Conservation (phyloP, 148 eudicot species). For the Cornus controversa region DNA sequence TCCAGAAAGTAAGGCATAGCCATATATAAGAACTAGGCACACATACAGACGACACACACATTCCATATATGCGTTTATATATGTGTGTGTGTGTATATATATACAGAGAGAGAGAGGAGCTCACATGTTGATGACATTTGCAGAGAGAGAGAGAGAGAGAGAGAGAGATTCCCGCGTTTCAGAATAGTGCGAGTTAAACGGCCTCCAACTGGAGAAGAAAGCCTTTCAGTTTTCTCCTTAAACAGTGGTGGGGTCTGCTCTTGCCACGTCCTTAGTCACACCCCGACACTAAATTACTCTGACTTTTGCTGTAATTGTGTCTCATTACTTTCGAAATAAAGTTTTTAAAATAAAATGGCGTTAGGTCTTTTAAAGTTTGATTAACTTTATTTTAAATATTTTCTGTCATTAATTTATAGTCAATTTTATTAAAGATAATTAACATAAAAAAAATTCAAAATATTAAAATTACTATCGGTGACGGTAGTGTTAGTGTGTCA, state of each 20-base stretch:
- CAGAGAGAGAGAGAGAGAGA: background rate
- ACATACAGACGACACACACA: background rate
- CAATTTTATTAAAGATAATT: too few species aligned
- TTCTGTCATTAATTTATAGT: too few species aligned
- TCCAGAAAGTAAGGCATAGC: background rate
- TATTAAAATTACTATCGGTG: too few species aligned
- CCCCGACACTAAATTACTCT: too few species aligned
- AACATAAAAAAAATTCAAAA: too few species aligned
- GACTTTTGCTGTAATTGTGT: too few species aligned
- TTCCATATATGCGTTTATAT: background rate
- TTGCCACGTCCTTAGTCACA: background rate
- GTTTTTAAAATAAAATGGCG: too few species aligned
- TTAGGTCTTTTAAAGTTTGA: too few species aligned
- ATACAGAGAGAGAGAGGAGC: conserved; percentile 7
- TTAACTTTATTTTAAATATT: too few species aligned
- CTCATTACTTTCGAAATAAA: too few species aligned
- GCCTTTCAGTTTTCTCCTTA: background rate
- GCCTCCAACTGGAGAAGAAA: background rate
- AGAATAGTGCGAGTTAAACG: background rate
- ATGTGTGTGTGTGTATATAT: background rate
- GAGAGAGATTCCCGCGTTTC: conserved; percentile 11
- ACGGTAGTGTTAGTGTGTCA: too few species aligned
- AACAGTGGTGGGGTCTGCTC: background rate
- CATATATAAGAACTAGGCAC: background rate
- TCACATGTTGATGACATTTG: conserved; percentile 5